Base-by-base conservation (phyloP, 768 basidiomycete species). In the Kwoniella pini region DNA sequence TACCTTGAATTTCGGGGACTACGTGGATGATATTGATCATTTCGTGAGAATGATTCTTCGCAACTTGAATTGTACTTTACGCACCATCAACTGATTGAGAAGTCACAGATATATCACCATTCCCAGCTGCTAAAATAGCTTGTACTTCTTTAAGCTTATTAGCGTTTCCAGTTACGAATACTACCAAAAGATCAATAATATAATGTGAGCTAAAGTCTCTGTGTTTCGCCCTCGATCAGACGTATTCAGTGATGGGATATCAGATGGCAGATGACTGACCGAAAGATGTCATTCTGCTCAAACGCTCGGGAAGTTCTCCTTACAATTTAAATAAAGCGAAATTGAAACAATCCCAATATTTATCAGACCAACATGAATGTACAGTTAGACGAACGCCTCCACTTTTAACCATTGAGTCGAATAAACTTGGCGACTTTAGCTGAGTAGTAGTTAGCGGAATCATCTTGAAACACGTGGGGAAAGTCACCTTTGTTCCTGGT, bases 1-100 rank as follows among this genome's bases (percentile, higher is more conserved):
- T 88, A 19, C 95, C 95, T 77, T 99, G 95, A 3, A 98, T 80
- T 77, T 99, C 95, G 1, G 92, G 91, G 28, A 96, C 94, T 97
- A n/a, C n/a, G n/a, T n/a, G n/a, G n/a, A n/a, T n/a, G 54, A 10
- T 17, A 17, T 15, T 21, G 6, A 50, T 56, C 10, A n/a, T 11
- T 22, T 28, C 33, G 46, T 15, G 39, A 19, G 28, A 56, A 57
- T 65, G n/a, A n/a, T n/a, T n/a, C n/a, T n/a, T n/a, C n/a, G n/a
- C n/a, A n/a, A n/a, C n/a, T 11, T 38, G 21, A 38, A 19, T n/a
- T 1, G 17, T 19, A 15, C 21, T 12, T 21, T 5, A 57, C 88
- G 77, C 77, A 88, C 93, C 84, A 66, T 96, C 90, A 17, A 98
- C 82, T 65, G 84, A 86, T 70, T 84, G 83, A 2, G 89, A 88